These are phyloP conservation scores for Discostella stelligeroides DNA, from an alignment of 108 stramenopile genomes.

Conservation along the genomic window DNA sequence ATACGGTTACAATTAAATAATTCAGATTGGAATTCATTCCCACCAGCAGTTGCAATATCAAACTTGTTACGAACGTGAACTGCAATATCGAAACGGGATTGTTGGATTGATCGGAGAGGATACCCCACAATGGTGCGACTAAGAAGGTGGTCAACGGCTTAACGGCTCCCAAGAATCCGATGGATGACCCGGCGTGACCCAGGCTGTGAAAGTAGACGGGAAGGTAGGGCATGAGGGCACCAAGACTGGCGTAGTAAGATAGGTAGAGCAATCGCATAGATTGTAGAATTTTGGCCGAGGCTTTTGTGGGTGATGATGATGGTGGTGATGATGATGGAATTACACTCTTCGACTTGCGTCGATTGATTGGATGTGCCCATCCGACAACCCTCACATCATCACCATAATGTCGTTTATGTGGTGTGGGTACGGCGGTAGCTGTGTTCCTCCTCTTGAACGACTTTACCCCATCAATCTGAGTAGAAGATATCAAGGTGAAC, in stretches of 20 bases:
- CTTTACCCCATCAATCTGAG: too few species aligned
- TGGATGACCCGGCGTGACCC: conserved; percentile 80
- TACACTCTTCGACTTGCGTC: too few species aligned
- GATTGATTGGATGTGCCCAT: too few species aligned
- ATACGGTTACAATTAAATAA: conserved; percentile 77
- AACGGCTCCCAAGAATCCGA: conserved; percentile 92
- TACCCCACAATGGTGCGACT: conserved; percentile 94
- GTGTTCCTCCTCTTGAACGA: too few species aligned
- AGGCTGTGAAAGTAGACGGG: conserved; percentile 95
- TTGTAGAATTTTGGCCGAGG: conserved; percentile 40
- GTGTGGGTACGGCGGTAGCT: too few species aligned
- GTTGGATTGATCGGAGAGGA: conserved; percentile 76
- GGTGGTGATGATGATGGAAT: too few species aligned
- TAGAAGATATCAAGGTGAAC: too few species aligned
- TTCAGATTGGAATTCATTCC: conserved; percentile 56
- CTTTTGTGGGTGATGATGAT: background rate
- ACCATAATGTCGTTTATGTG: too few species aligned
- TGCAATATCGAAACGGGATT: conserved; percentile 83
- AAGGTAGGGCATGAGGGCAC: conserved; percentile 91
- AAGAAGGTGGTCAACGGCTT: conserved; percentile 94
- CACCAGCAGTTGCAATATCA: conserved; percentile 78
- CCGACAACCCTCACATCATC: too few species aligned
- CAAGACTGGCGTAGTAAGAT: conserved; percentile 89
- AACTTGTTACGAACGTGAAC: conserved; percentile 83
- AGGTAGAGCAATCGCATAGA: conserved; percentile 86